Base-by-base conservation (phyloP, 495 filamentous ascomycete species). In the Podospora sp. region DNA sequence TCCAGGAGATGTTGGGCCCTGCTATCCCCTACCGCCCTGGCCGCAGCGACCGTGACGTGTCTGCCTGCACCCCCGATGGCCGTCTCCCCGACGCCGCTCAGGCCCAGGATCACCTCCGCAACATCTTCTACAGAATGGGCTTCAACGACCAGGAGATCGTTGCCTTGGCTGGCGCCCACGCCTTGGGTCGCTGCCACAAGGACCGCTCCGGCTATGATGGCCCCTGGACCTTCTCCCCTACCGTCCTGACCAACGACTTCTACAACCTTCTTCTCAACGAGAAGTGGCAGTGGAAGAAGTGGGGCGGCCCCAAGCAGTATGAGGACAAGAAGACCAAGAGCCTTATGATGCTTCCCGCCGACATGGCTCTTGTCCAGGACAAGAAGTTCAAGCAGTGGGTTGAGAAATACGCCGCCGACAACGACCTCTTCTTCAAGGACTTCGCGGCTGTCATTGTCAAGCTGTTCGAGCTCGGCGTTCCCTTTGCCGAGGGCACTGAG, bases 121-220 rank as follows among this genome's bases (percentile, higher is more conserved):
- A 88, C 79, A 91, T 99, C 84, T 99, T 99, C 86, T 86, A 87
- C 78, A 92, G 94, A 77, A 97, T 97, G 94, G 95, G 95, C 66
- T 99, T 99, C 86, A 89, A 96, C 79, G 95, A 99, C 82, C 90
- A 89, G 59, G 94, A 99, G 79, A 97, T 97, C 72, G 94, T 97
- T 33, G 95, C 95, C 29, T 84, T 99, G 65, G 81, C 82, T 29
- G 95, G 95, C 68, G 95, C 92, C 36, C 95, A 99, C 84, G 93
- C 95, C 21, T 85, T 99, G 12, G 95, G 95, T 52, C 89, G 95
- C 51, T 96, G 93, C 80, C 95, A 99, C 85, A 82, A 89, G 8
- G 89, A 96, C 79, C 92, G 94, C 68, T 90, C 86, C 70, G 95
- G 95, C 61, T 99, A 87, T 80, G 89, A 91, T 1, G 95, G 95